These are phyloP conservation scores for Knufia petricola DNA, from an alignment of 2,329 filamentous ascomycete species.

Conservation along the genomic window DNA sequence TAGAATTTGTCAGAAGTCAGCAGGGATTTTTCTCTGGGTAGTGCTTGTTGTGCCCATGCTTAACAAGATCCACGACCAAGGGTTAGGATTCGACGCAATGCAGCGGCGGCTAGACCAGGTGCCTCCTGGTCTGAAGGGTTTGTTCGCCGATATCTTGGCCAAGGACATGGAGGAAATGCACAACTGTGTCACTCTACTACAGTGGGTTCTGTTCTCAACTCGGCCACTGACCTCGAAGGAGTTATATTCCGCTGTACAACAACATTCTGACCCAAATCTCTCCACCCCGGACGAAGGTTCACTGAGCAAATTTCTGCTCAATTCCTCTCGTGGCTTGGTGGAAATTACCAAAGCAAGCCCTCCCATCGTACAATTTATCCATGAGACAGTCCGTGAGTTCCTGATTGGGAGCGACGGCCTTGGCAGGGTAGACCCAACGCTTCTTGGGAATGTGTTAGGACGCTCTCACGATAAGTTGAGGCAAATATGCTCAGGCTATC, in stretches of 20 bases:
- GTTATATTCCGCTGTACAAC: constrained; percentile 36
- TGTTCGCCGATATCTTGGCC: constrained; percentile 44
- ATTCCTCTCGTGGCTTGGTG: constrained; percentile 43
- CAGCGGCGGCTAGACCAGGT: constrained; percentile 29
- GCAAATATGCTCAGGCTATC: not conserved
- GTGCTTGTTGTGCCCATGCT: constrained; percentile 37
- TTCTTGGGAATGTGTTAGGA: not conserved
- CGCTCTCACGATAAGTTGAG: not conserved
- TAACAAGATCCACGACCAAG: constrained; percentile 31
- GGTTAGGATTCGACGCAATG: constrained; percentile 24
- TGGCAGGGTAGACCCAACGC: not conserved
- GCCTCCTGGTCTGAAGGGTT: constrained; percentile 32
- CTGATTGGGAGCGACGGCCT: constrained; percentile 18
- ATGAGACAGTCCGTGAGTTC: constrained; percentile 35
- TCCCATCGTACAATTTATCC: constrained; percentile 38
- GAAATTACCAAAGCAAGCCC: constrained; percentile 18
- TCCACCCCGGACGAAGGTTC: constrained; percentile 21
- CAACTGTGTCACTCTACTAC: constrained; percentile 14
- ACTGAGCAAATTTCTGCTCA: constrained; percentile 27
- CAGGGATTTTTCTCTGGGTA: constrained; percentile 39
- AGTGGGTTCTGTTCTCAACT: constrained; percentile 46
- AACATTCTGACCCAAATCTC: constrained; percentile 5
- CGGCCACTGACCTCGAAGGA: constrained; percentile 35
- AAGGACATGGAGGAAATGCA: constrained; percentile 37
- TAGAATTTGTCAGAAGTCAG: constrained; percentile 31